Conservation (phyloP, 768 basidiomycete genomes). For the Panaeolus cyanescens region DNA sequence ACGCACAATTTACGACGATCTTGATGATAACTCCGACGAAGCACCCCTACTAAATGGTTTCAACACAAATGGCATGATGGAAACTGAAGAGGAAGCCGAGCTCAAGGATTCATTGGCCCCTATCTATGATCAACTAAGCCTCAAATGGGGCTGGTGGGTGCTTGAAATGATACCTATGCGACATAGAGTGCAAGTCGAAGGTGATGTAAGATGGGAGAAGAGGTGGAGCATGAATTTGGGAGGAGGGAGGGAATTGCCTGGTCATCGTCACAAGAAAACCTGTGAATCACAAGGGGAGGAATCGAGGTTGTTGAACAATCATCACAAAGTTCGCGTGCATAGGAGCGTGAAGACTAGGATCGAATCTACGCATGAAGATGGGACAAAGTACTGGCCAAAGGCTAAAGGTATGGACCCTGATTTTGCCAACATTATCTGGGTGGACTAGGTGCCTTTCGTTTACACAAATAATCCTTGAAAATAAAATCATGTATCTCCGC, state of each 20-base stretch:
- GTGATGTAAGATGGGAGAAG: conserved; percentile 28
- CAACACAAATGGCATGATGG: neutral
- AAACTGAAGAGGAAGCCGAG: conserved; percentile 51
- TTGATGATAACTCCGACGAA: conserved; percentile 9
- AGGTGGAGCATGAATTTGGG: conserved; percentile 35
- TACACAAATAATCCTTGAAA: too few relatives aligned
- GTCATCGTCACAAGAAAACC: conserved; percentile 20
- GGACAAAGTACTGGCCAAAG: conserved; percentile 38
- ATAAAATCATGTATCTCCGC: too few relatives aligned
- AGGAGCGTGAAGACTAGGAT: conserved; percentile 55
- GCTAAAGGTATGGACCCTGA: conserved; percentile 27
- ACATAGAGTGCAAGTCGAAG: conserved; percentile 34
- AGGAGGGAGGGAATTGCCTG: conserved; percentile 38
- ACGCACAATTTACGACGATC: neutral
- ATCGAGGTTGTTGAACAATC: neutral
- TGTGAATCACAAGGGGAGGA: conserved; percentile 14
- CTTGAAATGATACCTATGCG: conserved; percentile 28
- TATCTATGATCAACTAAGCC: conserved; percentile 51
- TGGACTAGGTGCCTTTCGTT: too few relatives aligned
- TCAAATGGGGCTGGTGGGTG: conserved; percentile 46
- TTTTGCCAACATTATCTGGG: conserved; percentile 30
- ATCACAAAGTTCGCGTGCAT: conserved; percentile 43
- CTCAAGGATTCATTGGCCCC: conserved; percentile 46
- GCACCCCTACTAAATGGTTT: neutral
- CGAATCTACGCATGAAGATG: conserved; percentile 42